Percentiles rank a stretch among this genome's conserved stretches.
Evolutionary conservation across 1,284 basidiomycete genomes (phyloP).

Genomic region (Peniophora sp.): DNA sequence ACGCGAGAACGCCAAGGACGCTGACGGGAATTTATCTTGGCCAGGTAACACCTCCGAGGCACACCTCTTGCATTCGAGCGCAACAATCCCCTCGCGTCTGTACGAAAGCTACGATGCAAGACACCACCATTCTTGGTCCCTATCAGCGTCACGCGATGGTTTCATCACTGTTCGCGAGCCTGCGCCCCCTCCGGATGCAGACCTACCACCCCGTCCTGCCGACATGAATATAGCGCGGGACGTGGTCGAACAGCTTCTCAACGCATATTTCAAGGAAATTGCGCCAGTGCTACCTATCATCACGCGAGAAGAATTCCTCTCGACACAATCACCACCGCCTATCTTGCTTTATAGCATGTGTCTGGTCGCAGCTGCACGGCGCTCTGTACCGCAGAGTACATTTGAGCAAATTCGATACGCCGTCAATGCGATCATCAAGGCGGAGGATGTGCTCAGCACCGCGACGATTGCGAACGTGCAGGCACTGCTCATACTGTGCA

Average conservation of each 20-base stretch:
- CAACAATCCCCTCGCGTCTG: slow-evolving; percentile 71
- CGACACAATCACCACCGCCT: slow-evolving; percentile 63
- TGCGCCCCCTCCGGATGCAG: slow-evolving; percentile 39
- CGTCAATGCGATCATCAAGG: slow-evolving; percentile 81
- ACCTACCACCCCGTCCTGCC: slow-evolving; percentile 47
- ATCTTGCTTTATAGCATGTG: slow-evolving; percentile 90
- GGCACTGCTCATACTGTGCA: slow-evolving; percentile 76
- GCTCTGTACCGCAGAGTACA: slow-evolving; percentile 76
- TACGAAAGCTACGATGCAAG: slow-evolving; percentile 85
- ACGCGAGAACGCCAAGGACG: slow-evolving; percentile 4
- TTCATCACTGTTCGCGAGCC: slow-evolving; percentile 76
- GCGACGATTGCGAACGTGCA: slow-evolving; percentile 86
- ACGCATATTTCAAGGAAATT: slow-evolving; percentile 84
- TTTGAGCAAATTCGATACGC: slow-evolving; percentile 81
- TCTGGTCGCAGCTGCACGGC: slow-evolving; percentile 79
- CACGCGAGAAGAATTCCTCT: slow-evolving; percentile 81
- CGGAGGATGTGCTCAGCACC: slow-evolving; percentile 85
- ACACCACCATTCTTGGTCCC: slow-evolving; percentile 79
- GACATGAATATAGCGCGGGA: slow-evolving; percentile 71
- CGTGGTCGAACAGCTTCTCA: slow-evolving; percentile 77
- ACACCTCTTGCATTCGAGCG: slow-evolving; percentile 85
- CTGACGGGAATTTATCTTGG: slow-evolving; percentile 16
- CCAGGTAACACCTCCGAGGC: slow-evolving; percentile 79
- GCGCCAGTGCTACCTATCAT: slow-evolving; percentile 85
- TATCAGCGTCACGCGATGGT: slow-evolving; percentile 77